These are phyloP conservation scores for Saccharum spontaneum DNA, from an alignment of 176 grass and related monocot genomes.

Conservation along the genomic window DNA sequence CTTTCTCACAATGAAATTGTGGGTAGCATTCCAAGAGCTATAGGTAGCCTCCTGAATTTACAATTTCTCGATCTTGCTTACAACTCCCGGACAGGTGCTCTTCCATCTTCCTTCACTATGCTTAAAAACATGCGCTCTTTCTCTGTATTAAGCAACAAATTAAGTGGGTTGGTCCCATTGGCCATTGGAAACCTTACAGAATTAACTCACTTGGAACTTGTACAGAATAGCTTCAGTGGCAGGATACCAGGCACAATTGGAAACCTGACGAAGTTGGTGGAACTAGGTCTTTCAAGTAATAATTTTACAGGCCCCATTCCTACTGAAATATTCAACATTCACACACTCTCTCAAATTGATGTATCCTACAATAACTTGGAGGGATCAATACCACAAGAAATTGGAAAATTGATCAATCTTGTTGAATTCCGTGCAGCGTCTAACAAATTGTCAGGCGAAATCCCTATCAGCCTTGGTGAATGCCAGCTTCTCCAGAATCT, in stretches of 20 bases:
- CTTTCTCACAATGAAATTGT: neutral
- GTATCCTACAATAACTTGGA: too few species aligned
- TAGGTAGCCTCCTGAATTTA: neutral
- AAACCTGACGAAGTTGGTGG: conserved; percentile 5
- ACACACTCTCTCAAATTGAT: conserved; percentile 11
- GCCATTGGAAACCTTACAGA: conserved; percentile 28
- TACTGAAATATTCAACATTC: conserved; percentile 14
- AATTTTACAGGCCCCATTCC: conserved; percentile 37
- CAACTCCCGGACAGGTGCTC: too few species aligned
- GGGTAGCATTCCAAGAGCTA: neutral
- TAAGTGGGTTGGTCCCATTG: neutral
- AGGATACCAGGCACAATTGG: conserved; percentile 7
- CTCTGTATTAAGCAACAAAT: too few species aligned
- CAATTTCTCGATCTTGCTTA: too few species aligned
- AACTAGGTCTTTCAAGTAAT: conserved; percentile 24
- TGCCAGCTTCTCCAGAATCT: too few species aligned
- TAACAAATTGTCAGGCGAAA: too few species aligned
- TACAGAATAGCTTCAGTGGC: neutral
- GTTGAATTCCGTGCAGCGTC: too few species aligned
- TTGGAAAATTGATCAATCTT: too few species aligned
- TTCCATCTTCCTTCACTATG: too few species aligned
- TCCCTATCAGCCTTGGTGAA: too few species aligned
- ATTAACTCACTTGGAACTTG: conserved; percentile 14
- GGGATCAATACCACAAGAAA: too few species aligned
- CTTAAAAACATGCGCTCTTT: too few species aligned